phyloP scores from a whole-genome alignment of 352 stramenopile species.

The Phytophthora europaea region DNA sequence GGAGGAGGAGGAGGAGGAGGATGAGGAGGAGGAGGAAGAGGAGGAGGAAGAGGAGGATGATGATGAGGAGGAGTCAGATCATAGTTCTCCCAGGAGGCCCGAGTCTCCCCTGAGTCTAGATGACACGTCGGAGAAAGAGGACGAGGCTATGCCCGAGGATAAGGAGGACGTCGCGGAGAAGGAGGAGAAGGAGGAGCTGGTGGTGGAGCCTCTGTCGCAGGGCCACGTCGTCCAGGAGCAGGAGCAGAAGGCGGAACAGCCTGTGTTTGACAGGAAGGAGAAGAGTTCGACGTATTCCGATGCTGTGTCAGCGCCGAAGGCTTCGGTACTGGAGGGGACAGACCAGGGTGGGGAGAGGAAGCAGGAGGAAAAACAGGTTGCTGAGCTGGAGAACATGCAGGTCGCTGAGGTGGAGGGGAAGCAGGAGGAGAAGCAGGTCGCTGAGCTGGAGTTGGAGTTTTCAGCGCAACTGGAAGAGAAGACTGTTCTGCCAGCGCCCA shows the following conservation, averaged over 20 bases:
- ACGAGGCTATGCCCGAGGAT: not conserved
- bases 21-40: not conserved
- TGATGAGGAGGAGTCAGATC: not conserved
- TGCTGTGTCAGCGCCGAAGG: not conserved
- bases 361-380: not conserved
- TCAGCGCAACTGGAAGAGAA: slow-evolving; percentile 3
- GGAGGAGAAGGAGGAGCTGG: not conserved
- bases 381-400: not conserved
- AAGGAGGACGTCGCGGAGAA: not conserved
- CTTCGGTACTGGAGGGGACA: not conserved
- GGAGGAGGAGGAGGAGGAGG: slow-evolving; percentile 9
- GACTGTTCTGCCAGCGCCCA: not conserved
- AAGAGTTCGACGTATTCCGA: not conserved
- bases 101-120: not conserved
- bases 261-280: not conserved
- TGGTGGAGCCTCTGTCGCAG: not conserved
- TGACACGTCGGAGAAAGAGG: not conserved
- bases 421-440: not conserved
- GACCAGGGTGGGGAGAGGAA: not conserved
- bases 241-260: not conserved
- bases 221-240: not conserved
- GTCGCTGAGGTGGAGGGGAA: too few species aligned
- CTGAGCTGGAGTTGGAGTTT: not conserved
- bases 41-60: too few species aligned
- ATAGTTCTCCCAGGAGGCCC: not conserved